Percentiles rank a stretch among this genome's conserved stretches.
phyloP scores from a whole-genome alignment of 2,329 filamentous ascomycete species.

The Clonostachys chloroleuca region DNA sequence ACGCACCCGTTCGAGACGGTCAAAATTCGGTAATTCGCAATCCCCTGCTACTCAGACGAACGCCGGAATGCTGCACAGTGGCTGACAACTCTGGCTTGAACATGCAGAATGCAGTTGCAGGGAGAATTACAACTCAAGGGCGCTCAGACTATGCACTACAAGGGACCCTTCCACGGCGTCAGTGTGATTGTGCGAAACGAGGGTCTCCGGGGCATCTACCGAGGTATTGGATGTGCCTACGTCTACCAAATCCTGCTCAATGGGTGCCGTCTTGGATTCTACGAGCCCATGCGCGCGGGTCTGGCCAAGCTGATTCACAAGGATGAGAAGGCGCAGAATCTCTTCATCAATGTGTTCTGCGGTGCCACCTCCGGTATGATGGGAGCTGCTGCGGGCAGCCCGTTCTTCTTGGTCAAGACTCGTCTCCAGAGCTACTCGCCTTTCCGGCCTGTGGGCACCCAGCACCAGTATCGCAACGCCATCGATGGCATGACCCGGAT shows the following conservation, averaged over 20 bases:
- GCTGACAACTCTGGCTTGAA: background rate
- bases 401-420: slow-evolving; percentile 98
- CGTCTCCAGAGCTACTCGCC: slow-evolving; percentile 90
- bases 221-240: slow-evolving; percentile 88
- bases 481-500: slow-evolving; percentile 80
- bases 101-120: slow-evolving; percentile 82
- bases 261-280: slow-evolving; percentile 94
- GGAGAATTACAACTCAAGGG: slow-evolving; percentile 88
- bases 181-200: slow-evolving; percentile 88
- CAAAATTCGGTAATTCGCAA: slow-evolving; percentile 76
- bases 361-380: slow-evolving; percentile 86
- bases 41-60: background rate
- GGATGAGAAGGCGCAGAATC: slow-evolving; percentile 71
- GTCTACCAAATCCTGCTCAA: slow-evolving; percentile 96
- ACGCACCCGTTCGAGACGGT: slow-evolving; percentile 98
- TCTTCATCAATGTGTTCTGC: slow-evolving; percentile 89
- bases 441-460: slow-evolving; percentile 91
- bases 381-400: slow-evolving; percentile 87
- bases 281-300: slow-evolving; percentile 82
- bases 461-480: slow-evolving; percentile 86
- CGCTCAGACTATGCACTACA: slow-evolving; percentile 83
- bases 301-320: slow-evolving; percentile 67
- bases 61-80: background rate
- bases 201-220: slow-evolving; percentile 78
- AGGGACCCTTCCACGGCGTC: slow-evolving; percentile 86